A percentile compares a stretch with the other conserved stretches of the same genome.
Conservation (phyloP, 495 filamentous ascomycete genomes). For the Corynascus novoguineensis region DNA sequence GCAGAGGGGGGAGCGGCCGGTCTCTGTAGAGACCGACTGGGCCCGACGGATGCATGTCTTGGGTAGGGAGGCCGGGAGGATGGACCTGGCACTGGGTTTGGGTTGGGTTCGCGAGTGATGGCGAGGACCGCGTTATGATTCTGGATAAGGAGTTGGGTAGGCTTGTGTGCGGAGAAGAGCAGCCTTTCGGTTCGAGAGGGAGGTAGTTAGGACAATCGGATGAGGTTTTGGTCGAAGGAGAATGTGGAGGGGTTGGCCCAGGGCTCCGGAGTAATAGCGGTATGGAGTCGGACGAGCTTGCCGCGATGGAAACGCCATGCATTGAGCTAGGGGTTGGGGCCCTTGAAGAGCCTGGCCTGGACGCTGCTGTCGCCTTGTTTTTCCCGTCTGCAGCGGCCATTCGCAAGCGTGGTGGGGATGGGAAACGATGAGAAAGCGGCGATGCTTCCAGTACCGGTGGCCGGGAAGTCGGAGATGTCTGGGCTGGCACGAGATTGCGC, state of each 20-base stretch:
- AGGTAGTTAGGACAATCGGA: background rate
- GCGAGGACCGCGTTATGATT: slow-evolving; percentile 16
- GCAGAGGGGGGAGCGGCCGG: slow-evolving; percentile 16
- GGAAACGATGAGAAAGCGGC: background rate
- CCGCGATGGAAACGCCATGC: background rate
- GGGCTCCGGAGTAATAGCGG: slow-evolving; percentile 9
- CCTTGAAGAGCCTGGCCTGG: background rate
- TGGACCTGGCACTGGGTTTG: slow-evolving; percentile 8
- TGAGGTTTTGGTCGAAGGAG: background rate
- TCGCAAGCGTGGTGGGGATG: background rate
- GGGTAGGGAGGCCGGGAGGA: background rate
- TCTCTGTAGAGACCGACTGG: background rate
- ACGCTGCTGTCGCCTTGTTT: background rate
- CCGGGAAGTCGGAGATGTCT: background rate
- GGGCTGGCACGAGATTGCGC: slow-evolving; percentile 5
- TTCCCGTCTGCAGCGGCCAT: background rate
- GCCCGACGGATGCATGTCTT: background rate
- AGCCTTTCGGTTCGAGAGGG: background rate
- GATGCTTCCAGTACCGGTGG: slow-evolving; percentile 6
- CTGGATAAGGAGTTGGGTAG: slow-evolving; percentile 19
- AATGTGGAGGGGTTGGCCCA: background rate
- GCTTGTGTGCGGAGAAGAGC: slow-evolving; percentile 16
- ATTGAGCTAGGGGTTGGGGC: background rate
- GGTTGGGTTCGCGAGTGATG: slow-evolving; percentile 15
- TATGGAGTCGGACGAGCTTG: slow-evolving; percentile 13